Base-by-base conservation (phyloP, 495 filamentous ascomycete species). In the Podospora sp. region DNA sequence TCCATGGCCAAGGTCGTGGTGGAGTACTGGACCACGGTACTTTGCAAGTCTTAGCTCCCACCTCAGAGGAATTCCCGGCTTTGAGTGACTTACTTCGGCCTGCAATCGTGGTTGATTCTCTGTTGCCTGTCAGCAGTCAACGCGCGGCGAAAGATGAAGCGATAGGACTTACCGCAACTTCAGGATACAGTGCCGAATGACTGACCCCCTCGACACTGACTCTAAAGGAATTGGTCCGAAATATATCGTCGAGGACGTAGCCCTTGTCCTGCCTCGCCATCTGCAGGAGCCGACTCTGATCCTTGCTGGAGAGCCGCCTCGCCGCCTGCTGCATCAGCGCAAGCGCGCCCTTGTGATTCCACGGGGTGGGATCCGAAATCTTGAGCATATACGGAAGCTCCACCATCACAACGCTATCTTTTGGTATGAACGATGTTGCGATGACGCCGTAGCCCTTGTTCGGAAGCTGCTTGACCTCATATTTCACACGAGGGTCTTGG, bases 61-160 rank as follows among this genome's bases (percentile, higher is more conserved):
- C 33, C 20, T n/a, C n/a, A n/a, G n/a, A n/a, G n/a, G n/a, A n/a
- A n/a, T n/a, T n/a, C n/a, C n/a, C n/a, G n/a, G n/a, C n/a, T n/a
- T n/a, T n/a, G n/a, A n/a, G n/a, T 18, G 11, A 57, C 72, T 25
- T 66, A 77, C 76, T 77, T 77, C 52, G 76, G 76, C 49, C 70
- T 72, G 52, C 76, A 77, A 5, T 71, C 74, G 49, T 77, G 76
- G 53, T 77, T 77, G 25, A 77, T 14, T 26, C 76, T 73, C 76
- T 77, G 59, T 27, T 5, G 11, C 3, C 21, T 46, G 58, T 67
- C n/a, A 62, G 65, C 11, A 9, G 26, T 20, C 22, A 40, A 14
- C 20, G 2, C 18, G 2, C 21, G 1, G 16, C 6, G 0, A 25
- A 58, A 18, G 40, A 8, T 20, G 1, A 56, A 26, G 16, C 6